Base-by-base conservation (phyloP, 257 asterid species). In the Ligustrum vulgare region DNA sequence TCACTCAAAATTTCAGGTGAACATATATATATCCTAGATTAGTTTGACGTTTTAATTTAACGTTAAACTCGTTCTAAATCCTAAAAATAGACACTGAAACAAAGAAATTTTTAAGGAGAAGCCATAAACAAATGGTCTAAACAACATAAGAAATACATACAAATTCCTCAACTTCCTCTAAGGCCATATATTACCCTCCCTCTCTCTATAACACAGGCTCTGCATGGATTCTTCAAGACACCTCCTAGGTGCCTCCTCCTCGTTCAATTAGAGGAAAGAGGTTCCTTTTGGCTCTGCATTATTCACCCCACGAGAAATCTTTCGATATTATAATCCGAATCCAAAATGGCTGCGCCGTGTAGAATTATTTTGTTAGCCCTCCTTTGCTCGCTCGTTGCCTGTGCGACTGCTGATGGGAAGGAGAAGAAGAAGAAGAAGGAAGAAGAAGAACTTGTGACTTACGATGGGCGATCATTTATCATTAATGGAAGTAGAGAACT, bases 401-500 rank as follows among this genome's bases (percentile, higher is more conserved):
- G 75, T 33, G 41, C 60, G 2, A 65, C 4, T 20, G 83, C 68
- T 4, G 25, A 32, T 23, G 86, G 78, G 9, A 41, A 54, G 31
- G n/a, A n/a, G 31, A 37, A 62, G 25, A 72, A 36, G 9, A 33
- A 20, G 31, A 9, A 25, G 23, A 58, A 18, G 6, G 0, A 12
- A 31, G 10, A 15, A 8, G 32, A 12, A 1, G 75, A 32, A 37
- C 84, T 82, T 9, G 93, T 92, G 0, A 75, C 89, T 0, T 92
- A 90, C 60, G 97, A 94, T 33, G 74, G 71, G 0, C 89, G 96
- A 2, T 94, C 98, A 0, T 6, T 94, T 13, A 94, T 94, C 79
- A 84, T 94, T 11, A 81, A 84, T 60, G 98, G 98, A 4, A 83
- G 78, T 12, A 75, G 97, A 70, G 94, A 92, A 45, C 75, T 94